phyloP scores from a whole-genome alignment of 345 rosid genomes.

The Citrus australasica region DNA sequence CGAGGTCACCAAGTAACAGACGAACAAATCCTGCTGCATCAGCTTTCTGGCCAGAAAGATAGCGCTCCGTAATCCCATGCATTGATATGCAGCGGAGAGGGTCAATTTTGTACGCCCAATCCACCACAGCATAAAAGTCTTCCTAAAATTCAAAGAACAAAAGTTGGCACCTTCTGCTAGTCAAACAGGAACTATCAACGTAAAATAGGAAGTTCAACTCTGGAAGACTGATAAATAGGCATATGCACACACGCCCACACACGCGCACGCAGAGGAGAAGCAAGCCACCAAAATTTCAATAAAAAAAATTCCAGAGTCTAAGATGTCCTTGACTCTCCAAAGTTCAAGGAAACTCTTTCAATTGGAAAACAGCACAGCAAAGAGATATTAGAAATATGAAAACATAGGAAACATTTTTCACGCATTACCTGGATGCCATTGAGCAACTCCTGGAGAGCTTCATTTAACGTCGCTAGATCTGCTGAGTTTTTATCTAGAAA shows the following conservation, averaged over 20 bases:
- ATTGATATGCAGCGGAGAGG: slow-evolving; percentile 97
- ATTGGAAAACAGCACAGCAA: not conserved
- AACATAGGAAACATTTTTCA: not conserved
- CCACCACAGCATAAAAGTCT: slow-evolving; percentile 97
- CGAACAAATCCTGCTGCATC: slow-evolving; percentile 99
- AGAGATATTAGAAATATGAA: not conserved
- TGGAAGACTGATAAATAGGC: not conserved
- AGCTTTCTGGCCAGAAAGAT: slow-evolving; percentile 98
- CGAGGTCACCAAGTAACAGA: slow-evolving; percentile 90
- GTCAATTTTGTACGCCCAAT: slow-evolving; percentile 99
- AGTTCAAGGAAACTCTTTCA: not conserved
- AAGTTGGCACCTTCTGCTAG: slow-evolving; percentile 7
- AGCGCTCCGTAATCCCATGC: slow-evolving; percentile 97
- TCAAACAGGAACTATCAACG: slow-evolving; percentile 7
- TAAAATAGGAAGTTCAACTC: not conserved
- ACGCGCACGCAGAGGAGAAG: not conserved
- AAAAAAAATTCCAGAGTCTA: not conserved
- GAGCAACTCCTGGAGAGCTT: slow-evolving; percentile 93
- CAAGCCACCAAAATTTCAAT: not conserved
- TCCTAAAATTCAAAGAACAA: slow-evolving; percentile 55
- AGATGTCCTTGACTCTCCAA: not conserved
- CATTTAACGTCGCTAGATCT: slow-evolving; percentile 78
- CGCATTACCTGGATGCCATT: slow-evolving; percentile 87
- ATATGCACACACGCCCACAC: not conserved
- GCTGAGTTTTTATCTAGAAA: slow-evolving; percentile 69